Percentiles rank a stretch among this genome's conserved stretches.
phyloP scores from a whole-genome alignment of 306 rosid genomes.

The Dicorynia guianensis region DNA sequence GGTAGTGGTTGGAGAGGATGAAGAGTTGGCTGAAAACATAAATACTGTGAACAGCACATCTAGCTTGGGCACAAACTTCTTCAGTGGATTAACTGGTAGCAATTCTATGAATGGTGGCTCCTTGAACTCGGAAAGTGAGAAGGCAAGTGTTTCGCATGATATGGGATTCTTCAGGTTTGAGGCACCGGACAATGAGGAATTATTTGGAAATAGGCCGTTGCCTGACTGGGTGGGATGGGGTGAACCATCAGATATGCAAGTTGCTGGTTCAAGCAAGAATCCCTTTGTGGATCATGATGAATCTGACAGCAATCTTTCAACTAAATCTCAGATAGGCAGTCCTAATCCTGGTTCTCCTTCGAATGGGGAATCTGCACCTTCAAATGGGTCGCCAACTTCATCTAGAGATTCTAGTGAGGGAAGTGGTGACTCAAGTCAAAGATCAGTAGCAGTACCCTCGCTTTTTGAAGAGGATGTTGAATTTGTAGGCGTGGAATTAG shows the following conservation, averaged over 20 bases:
- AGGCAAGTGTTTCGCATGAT: slow-evolving; percentile 61
- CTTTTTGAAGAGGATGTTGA: slow-evolving; percentile 96
- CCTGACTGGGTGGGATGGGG: slow-evolving; percentile 99
- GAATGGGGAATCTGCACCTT: slow-evolving; percentile 53
- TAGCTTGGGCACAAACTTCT: slow-evolving; percentile 58
- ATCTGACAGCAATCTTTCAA: slow-evolving; percentile 45
- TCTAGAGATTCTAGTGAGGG: slow-evolving; percentile 56
- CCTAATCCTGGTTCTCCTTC: slow-evolving; percentile 54
- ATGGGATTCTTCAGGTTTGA: slow-evolving; percentile 89
- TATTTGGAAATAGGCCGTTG: slow-evolving; percentile 76
- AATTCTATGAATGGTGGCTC: slow-evolving; percentile 56
- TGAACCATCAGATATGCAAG: slow-evolving; percentile 74
- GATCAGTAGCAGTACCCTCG: slow-evolving; percentile 70
- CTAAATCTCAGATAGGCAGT: slow-evolving; percentile 52
- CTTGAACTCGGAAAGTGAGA: slow-evolving; percentile 54
- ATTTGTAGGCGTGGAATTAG: slow-evolving; percentile 92
- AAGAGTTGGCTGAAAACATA: slow-evolving; percentile 69
- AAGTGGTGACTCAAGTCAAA: slow-evolving; percentile 57
- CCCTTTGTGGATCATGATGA: slow-evolving; percentile 79
- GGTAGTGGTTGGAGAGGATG: slow-evolving; percentile 91
- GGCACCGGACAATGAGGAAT: slow-evolving; percentile 66
- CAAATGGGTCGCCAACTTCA: slow-evolving; percentile 68
- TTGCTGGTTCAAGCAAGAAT: slow-evolving; percentile 71
- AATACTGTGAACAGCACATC: slow-evolving; percentile 61
- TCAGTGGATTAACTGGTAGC: slow-evolving; percentile 57